Evolutionary conservation across 768 basidiomycete species (phyloP).

Genomic region (Tulasnella sp.): DNA sequence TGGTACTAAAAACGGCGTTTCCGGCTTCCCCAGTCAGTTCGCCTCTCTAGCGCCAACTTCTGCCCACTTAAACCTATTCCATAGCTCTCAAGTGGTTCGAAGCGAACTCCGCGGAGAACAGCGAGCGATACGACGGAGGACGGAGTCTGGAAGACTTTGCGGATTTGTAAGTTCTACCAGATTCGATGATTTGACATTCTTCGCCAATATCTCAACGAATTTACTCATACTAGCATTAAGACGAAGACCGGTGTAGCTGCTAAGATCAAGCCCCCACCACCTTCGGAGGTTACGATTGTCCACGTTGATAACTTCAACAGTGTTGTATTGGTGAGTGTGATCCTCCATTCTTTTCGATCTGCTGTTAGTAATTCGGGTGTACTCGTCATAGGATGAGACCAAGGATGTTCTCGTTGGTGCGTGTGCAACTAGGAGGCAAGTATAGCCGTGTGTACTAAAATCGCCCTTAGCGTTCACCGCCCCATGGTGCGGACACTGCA

Average conservation of each 20-base stretch:
- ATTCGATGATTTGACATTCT: not conserved
- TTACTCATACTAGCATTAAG: constrained; percentile 41
- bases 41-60: not conserved
- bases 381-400: constrained; percentile 36
- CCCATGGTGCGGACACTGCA: constrained; percentile 72
- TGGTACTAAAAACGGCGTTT: constrained; percentile 63
- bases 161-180: constrained; percentile 44
- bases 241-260: constrained; percentile 69
- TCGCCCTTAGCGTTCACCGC: constrained; percentile 29
- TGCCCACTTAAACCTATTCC: constrained; percentile 13
- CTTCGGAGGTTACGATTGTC: constrained; percentile 57
- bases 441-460: not conserved
- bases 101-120: constrained; percentile 40
- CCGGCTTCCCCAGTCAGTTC: constrained; percentile 73
- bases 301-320: constrained; percentile 64
- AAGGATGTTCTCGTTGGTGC: constrained; percentile 68
- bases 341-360: constrained; percentile 4
- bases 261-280: constrained; percentile 75
- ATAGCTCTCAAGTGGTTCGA: constrained; percentile 91
- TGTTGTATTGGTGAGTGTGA: constrained; percentile 44
- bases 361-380: not conserved
- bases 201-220: not conserved
- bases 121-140: constrained; percentile 58
- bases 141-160: constrained; percentile 71
- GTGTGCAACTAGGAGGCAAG: too few species aligned